Percentiles rank a stretch among this genome's conserved stretches.
Conservation (phyloP, 495 filamentous ascomycete genomes). For the Neohortaea acidophila region DNA sequence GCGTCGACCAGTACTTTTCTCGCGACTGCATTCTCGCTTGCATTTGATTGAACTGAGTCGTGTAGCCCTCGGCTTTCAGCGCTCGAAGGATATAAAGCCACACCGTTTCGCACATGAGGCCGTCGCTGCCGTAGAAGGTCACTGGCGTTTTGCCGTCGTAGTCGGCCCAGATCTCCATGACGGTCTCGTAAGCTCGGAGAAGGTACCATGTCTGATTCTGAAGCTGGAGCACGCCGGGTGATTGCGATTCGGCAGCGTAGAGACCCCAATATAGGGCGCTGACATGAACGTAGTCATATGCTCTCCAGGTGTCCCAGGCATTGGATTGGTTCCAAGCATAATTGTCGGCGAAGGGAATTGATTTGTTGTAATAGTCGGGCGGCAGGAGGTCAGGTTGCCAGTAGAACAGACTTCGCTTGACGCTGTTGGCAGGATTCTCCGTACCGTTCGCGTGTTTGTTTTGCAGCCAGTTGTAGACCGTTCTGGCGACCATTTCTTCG, state of each 20-base stretch:
- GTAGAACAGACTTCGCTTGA: conserved; percentile 38
- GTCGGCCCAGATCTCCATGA: conserved; percentile 12
- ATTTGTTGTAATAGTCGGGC: conserved; percentile 25
- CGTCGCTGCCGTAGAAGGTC: conserved; percentile 28
- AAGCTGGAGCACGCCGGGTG: conserved; percentile 25
- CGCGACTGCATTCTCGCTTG: conserved; percentile 30
- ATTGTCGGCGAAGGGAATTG: conserved; percentile 26
- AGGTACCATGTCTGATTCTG: conserved; percentile 36
- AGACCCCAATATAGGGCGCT: conserved; percentile 36
- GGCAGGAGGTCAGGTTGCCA: conserved; percentile 30
- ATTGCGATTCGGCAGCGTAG: conserved; percentile 33
- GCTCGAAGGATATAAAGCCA: conserved; percentile 33
- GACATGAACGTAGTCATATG: conserved; percentile 41
- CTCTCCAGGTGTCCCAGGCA: conserved; percentile 31
- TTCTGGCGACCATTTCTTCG: conserved; percentile 32
- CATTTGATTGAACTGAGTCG: conserved; percentile 25
- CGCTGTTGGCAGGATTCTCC: conserved; percentile 23
- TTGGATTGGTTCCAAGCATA: conserved; percentile 30
- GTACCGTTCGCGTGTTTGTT: too few relatives aligned
- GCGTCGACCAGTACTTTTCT: conserved; percentile 29
- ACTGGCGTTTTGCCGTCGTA: conserved; percentile 16
- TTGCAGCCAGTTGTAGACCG: conserved; percentile 32
- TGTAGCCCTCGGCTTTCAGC: conserved; percentile 29
- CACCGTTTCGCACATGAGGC: conserved; percentile 41
- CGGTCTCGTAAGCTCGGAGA: conserved; percentile 29